Conservation (phyloP, 805 yeast genomes). For the Kazachstania kunashirensis region DNA sequence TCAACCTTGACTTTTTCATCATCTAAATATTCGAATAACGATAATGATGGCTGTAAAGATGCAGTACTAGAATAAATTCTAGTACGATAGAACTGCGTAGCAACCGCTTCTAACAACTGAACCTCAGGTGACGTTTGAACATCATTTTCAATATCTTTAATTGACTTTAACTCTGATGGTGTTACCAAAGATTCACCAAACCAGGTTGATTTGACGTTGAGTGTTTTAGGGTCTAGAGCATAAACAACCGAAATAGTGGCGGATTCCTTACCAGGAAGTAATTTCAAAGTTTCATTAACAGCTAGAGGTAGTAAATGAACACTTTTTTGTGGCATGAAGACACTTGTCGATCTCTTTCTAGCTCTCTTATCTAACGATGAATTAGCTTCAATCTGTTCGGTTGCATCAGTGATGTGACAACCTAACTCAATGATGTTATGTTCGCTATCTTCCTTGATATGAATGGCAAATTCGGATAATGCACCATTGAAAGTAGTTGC, state of each 20-base stretch:
- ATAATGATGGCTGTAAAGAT: slow-evolving; percentile 34
- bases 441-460: slow-evolving; percentile 42
- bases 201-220: slow-evolving; percentile 66
- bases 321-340: slow-evolving; percentile 70
- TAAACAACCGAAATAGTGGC: slow-evolving; percentile 72
- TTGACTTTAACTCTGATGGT: slow-evolving; percentile 38
- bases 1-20: slow-evolving; percentile 71
- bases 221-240: slow-evolving; percentile 62
- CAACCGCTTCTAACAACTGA: slow-evolving; percentile 14
- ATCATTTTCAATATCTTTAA: slow-evolving; percentile 15
- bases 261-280: slow-evolving; percentile 48
- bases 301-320: slow-evolving; percentile 58
- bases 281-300: slow-evolving; percentile 50
- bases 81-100: slow-evolving; percentile 19
- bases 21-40: slow-evolving; percentile 70
- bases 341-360: slow-evolving; percentile 82
- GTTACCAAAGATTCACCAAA: slow-evolving; percentile 61
- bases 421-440: slow-evolving; percentile 62
- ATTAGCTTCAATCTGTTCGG: slow-evolving; percentile 62
- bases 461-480: slow-evolving; percentile 68
- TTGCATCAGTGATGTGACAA: slow-evolving; percentile 74
- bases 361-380: slow-evolving; percentile 79
- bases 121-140: slow-evolving; percentile 10
- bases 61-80: slow-evolving; percentile 17
- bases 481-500: slow-evolving; percentile 27